These are phyloP conservation scores for Eimeria tenella DNA, from an alignment of 169 alveolate genomes.

Conservation along the genomic window DNA sequence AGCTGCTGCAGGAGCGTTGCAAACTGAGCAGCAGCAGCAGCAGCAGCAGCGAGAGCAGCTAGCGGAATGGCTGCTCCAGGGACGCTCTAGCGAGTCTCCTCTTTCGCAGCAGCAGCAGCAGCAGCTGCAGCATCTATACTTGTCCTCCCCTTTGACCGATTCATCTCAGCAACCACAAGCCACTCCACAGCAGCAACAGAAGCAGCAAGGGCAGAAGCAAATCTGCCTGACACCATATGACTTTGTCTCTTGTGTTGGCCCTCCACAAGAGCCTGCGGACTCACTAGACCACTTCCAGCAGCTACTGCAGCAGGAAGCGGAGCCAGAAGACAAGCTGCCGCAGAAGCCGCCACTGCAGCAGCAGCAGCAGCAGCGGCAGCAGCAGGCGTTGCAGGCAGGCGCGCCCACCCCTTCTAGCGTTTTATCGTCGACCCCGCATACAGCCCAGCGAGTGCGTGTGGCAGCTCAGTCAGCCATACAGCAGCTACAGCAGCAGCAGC, in stretches of 20 bases:
- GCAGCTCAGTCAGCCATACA: slow-evolving; percentile 29
- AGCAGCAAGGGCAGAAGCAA: not conserved
- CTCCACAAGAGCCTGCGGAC: not conserved
- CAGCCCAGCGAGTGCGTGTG: slow-evolving; percentile 27
- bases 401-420: not conserved
- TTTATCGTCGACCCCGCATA: not conserved
- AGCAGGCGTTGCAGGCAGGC: not conserved
- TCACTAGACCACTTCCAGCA: slow-evolving; percentile 1
- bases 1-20: not conserved
- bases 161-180: not conserved
- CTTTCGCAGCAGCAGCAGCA: slow-evolving; percentile 21
- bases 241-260: slow-evolving; percentile 1
- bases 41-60: slow-evolving; percentile 5
- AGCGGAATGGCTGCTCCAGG: slow-evolving; percentile 13
- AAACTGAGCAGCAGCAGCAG: not conserved
- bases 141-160: slow-evolving; percentile 6
- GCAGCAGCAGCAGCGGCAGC: slow-evolving; percentile 33
- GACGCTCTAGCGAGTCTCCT: slow-evolving; percentile 30
- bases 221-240: slow-evolving; percentile 3
- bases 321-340: not conserved
- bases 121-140: not conserved
- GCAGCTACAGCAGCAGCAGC: slow-evolving; percentile 22
- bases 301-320: not conserved
- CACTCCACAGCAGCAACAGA: not conserved
- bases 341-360: not conserved